Conservation (phyloP, 805 yeast species). For the Saturnispora halmiae region DNA sequence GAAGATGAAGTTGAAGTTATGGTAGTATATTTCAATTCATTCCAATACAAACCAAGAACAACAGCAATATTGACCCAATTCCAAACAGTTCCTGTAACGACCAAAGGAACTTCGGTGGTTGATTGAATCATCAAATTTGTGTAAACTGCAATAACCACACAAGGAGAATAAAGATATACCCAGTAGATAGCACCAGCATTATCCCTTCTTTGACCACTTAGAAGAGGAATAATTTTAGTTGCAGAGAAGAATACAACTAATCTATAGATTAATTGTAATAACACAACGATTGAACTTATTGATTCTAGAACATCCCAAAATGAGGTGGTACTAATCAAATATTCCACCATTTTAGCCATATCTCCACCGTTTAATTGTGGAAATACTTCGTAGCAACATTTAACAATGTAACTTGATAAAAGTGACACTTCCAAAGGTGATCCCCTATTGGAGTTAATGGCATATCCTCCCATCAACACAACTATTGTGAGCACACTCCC, state of each 20-base stretch:
- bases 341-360: conserved; percentile 27
- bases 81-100: conserved; percentile 38
- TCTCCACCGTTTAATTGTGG: conserved; percentile 65
- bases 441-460: conserved; percentile 75
- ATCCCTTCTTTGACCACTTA: conserved; percentile 32
- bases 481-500: conserved; percentile 80
- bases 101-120: conserved; percentile 52
- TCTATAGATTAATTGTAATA: conserved; percentile 75
- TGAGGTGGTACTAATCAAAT: conserved; percentile 26
- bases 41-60: conserved; percentile 40
- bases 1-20: no score
- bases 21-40: conserved; percentile 42
- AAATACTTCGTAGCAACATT: conserved; percentile 86
- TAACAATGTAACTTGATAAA: conserved; percentile 82
- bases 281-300: conserved; percentile 69
- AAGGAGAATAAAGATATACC: conserved; percentile 84
- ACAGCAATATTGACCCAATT: conserved; percentile 19
- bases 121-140: conserved; percentile 90
- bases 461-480: conserved; percentile 65
- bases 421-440: conserved; percentile 86
- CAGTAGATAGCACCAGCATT: conserved; percentile 22
- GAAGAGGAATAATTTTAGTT: conserved; percentile 77
- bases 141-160: conserved; percentile 89
- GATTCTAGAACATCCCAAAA: conserved; percentile 43
- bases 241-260: conserved; percentile 82